Evolutionary conservation across 2,329 filamentous ascomycete genomes (phyloP).

Genomic region (Sclerotinia sclerotiorum): DNA sequence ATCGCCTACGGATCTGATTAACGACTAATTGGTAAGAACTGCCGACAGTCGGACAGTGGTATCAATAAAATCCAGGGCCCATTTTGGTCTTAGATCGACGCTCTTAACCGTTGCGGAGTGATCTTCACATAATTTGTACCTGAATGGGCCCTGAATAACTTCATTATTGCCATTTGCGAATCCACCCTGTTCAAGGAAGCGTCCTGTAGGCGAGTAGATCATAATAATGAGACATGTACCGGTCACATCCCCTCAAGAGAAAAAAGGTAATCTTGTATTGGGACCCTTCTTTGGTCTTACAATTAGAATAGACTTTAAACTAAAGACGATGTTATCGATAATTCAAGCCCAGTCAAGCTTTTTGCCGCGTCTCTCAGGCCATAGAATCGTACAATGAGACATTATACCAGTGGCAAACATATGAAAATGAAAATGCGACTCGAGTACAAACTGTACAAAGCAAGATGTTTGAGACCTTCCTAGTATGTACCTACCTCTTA

Average conservation of each 20-base stretch:
- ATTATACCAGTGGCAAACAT: slow-evolving; percentile 22
- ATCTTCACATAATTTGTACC: slow-evolving; percentile 17
- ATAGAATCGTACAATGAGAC: slow-evolving; percentile 10
- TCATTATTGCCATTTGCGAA: slow-evolving; percentile 12
- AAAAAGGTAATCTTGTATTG: not conserved
- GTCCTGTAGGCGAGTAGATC: slow-evolving; percentile 10
- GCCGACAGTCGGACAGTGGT: slow-evolving; percentile 14
- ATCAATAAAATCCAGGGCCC: slow-evolving; percentile 10
- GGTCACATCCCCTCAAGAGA: not conserved
- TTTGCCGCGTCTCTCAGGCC: slow-evolving; percentile 3
- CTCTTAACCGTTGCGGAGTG: slow-evolving; percentile 19
- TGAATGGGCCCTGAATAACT: slow-evolving; percentile 10
- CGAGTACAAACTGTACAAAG: too few species aligned
- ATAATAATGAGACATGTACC: slow-evolving; percentile 17
- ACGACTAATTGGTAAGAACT: slow-evolving; percentile 24
- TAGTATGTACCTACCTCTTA: not conserved
- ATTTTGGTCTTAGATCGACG: slow-evolving; percentile 14
- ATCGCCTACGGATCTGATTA: not conserved
- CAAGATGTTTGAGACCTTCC: not conserved
- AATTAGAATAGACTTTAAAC: not conserved
- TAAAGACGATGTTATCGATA: slow-evolving; percentile 17
- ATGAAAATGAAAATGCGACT: not conserved
- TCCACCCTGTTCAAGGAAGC: slow-evolving; percentile 1
- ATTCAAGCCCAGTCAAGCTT: slow-evolving; percentile 15
- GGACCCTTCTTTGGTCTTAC: slow-evolving; percentile 8